phyloP scores from a whole-genome alignment of 176 grass and related monocot genomes.

The Themeda triandra region DNA sequence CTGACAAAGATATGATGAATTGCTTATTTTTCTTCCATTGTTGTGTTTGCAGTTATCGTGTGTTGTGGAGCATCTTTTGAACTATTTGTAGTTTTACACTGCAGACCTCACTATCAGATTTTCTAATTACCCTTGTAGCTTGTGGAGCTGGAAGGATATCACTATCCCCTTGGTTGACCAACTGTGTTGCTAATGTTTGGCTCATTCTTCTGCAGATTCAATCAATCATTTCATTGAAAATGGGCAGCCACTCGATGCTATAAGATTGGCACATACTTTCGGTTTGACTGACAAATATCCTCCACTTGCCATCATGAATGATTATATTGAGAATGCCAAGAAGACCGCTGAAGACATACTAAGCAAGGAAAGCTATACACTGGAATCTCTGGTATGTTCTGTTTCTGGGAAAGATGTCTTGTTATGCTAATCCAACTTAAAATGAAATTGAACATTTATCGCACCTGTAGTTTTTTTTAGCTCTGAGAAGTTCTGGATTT shows the following conservation, averaged over 20 bases:
- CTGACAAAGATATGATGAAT: background rate
- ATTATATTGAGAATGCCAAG: slow-evolving; percentile 27
- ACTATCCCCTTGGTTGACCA: background rate
- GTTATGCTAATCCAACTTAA: background rate
- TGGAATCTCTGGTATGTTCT: slow-evolving; percentile 27
- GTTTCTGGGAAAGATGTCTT: slow-evolving; percentile 7
- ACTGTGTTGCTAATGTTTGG: background rate
- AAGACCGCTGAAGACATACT: slow-evolving; percentile 34
- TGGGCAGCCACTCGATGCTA: slow-evolving; percentile 25
- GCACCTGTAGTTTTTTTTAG: background rate
- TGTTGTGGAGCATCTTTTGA: background rate
- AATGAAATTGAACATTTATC: background rate
- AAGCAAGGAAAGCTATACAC: slow-evolving; percentile 22
- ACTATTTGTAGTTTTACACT: background rate
- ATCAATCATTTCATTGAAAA: slow-evolving; percentile 17
- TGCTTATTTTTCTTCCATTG: background rate
- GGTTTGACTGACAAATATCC: slow-evolving; percentile 32
- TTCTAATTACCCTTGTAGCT: background rate
- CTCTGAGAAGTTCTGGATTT: background rate
- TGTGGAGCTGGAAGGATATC: background rate
- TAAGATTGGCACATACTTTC: slow-evolving; percentile 26
- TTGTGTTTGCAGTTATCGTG: background rate
- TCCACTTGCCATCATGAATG: slow-evolving; percentile 28
- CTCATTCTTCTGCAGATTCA: slow-evolving; percentile 28
- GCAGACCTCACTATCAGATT: background rate